phyloP scores from a whole-genome alignment of 2,329 filamentous ascomycete genomes.

The Cladosporium sp. region DNA sequence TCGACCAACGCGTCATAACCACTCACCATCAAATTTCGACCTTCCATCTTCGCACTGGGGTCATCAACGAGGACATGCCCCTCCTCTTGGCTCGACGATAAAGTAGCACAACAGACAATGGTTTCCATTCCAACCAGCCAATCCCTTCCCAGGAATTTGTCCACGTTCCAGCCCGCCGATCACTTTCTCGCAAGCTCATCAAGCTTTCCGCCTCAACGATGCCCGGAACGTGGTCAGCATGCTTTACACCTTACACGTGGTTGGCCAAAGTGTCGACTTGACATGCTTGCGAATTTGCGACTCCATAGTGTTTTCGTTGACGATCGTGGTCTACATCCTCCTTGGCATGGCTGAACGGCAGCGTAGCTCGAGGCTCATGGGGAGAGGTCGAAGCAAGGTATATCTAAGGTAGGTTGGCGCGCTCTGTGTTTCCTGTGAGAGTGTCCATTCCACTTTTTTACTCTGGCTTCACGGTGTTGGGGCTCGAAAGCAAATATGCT shows the following conservation, averaged over 20 bases:
- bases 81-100: constrained; percentile 1
- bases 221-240: constrained; percentile 15
- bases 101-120: neutral
- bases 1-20: neutral
- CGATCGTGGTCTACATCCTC: constrained; percentile 1
- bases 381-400: constrained; percentile 9
- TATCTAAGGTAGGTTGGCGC: constrained; percentile 11
- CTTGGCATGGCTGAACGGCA: constrained; percentile 5
- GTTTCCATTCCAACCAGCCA: neutral
- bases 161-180: constrained; percentile 12
- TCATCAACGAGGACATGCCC: neutral
- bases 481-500: constrained; percentile 2
- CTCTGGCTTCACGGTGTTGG: neutral
- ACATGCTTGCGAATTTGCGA: neutral
- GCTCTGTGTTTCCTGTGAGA: neutral
- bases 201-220: constrained; percentile 4
- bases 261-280: neutral
- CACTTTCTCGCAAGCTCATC: constrained; percentile 6
- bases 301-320: neutral
- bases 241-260: neutral
- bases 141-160: constrained; percentile 2
- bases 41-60: constrained; percentile 15
- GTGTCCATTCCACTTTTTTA: neutral
- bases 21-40: neutral
- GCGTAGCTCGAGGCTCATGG: neutral